Evolutionary conservation across 169 alveolate species (phyloP).

Genomic region (Plasmodium sp.): DNA sequence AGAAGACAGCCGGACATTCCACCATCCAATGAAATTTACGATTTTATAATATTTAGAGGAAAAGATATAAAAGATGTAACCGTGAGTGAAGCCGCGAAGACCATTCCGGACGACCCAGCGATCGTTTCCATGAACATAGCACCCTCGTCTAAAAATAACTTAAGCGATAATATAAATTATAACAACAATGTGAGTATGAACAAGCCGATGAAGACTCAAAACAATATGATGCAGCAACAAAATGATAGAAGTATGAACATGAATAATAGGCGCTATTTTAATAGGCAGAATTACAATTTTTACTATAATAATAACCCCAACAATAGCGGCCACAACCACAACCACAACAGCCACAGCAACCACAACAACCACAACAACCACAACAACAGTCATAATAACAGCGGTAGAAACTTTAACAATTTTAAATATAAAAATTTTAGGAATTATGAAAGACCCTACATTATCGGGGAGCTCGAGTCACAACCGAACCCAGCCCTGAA

Average conservation of each 20-base stretch:
- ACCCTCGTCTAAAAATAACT: constrained; percentile 45
- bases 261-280: constrained; percentile 58
- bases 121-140: constrained; percentile 73
- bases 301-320: constrained; percentile 6
- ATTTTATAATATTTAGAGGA: constrained; percentile 88
- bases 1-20: constrained; percentile 88
- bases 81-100: constrained; percentile 83
- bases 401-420: constrained; percentile 46
- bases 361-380: neutral
- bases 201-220: constrained; percentile 36
- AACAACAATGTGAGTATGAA: constrained; percentile 55
- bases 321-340: neutral
- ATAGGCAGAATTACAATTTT: constrained; percentile 43
- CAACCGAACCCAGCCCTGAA: constrained; percentile 68
- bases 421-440: constrained; percentile 49
- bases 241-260: constrained; percentile 63
- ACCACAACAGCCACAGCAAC: neutral
- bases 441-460: constrained; percentile 54
- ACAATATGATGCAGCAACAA: constrained; percentile 27
- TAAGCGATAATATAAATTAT: constrained; percentile 59
- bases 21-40: constrained; percentile 86
- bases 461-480: constrained; percentile 72
- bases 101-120: constrained; percentile 76
- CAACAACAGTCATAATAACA: constrained; percentile 13
- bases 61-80: constrained; percentile 88